These are phyloP conservation scores for Neurospora intermedia DNA, from an alignment of 495 filamentous ascomycete species.

Conservation along the genomic window DNA sequence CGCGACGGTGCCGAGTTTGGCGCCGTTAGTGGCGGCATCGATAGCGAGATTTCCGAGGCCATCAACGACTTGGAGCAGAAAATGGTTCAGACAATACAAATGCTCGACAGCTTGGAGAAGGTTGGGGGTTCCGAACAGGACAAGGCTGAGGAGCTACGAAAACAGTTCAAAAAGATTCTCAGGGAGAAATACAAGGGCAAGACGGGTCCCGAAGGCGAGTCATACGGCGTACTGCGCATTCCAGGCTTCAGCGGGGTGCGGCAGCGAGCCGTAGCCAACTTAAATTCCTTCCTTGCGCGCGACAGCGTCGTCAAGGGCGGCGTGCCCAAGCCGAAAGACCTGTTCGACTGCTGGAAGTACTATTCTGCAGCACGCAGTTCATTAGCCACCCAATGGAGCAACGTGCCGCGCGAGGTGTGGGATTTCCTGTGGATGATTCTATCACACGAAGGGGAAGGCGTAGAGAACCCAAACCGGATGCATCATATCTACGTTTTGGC, in stretches of 20 bases:
- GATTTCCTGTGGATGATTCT: constrained; percentile 43
- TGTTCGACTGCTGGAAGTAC: constrained; percentile 31
- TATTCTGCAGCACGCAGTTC: constrained; percentile 33
- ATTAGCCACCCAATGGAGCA: constrained; percentile 32
- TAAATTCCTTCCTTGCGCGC: constrained; percentile 19
- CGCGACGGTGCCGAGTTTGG: constrained; percentile 25
- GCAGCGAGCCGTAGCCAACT: constrained; percentile 12
- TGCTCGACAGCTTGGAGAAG: constrained; percentile 27
- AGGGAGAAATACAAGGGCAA: constrained; percentile 24
- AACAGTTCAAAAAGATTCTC: constrained; percentile 26
- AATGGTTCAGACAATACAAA: constrained; percentile 31
- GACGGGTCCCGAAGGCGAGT: constrained; percentile 17
- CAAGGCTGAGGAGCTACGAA: constrained; percentile 22
- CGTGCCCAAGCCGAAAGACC: constrained; percentile 16
- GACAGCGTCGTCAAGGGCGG: constrained; percentile 20
- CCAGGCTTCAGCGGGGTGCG: constrained; percentile 16
- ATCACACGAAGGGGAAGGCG: constrained; percentile 16
- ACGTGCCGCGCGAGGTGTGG: constrained; percentile 43
- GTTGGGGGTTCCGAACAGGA: constrained; percentile 19
- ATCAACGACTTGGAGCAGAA: constrained; percentile 43
- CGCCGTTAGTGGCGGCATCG: constrained; percentile 33
- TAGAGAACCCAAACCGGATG: constrained; percentile 42
- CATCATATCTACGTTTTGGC: constrained; percentile 48
- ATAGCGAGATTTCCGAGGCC: constrained; percentile 28
- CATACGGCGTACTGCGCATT: constrained; percentile 14